Percentiles rank a stretch among this genome's conserved stretches.
Evolutionary conservation across 257 asterid genomes (phyloP).

Genomic region (Solanum habrochaites): DNA sequence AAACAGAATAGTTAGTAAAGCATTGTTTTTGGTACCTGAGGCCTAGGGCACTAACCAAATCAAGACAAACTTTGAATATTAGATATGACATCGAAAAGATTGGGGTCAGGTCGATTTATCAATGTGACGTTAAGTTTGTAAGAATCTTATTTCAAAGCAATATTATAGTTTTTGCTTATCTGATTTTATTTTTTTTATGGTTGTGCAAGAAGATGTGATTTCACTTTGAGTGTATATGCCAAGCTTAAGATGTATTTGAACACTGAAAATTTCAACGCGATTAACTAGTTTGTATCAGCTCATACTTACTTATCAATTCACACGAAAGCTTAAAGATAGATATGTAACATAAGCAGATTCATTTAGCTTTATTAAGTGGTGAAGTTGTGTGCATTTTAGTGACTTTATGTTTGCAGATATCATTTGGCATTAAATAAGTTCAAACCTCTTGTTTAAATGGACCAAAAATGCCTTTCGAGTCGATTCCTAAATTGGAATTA

Average conservation of each 20-base stretch:
- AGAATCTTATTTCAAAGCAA: neutral
- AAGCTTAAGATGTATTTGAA: neutral
- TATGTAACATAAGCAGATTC: neutral
- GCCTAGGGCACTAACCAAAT: neutral
- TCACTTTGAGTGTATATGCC: neutral
- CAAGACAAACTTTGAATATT: neutral
- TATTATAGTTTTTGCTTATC: neutral
- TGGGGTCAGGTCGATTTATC: neutral
- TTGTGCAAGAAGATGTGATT: neutral
- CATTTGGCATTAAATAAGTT: neutral
- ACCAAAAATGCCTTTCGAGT: neutral
- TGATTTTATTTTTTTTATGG: neutral
- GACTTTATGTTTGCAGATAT: neutral
- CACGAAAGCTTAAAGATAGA: neutral
- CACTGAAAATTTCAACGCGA: neutral
- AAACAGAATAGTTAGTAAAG: neutral
- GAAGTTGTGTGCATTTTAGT: neutral
- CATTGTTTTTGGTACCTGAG: neutral
- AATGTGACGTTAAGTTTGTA: neutral
- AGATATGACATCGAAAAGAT: neutral
- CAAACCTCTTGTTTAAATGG: neutral
- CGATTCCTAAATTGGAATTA: neutral
- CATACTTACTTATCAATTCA: neutral
- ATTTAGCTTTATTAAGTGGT: neutral
- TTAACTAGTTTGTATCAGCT: neutral